Evolutionary conservation across 2,329 filamentous ascomycete genomes (phyloP).

Genomic region (Stagonosporopsis cucurbitacearum): DNA sequence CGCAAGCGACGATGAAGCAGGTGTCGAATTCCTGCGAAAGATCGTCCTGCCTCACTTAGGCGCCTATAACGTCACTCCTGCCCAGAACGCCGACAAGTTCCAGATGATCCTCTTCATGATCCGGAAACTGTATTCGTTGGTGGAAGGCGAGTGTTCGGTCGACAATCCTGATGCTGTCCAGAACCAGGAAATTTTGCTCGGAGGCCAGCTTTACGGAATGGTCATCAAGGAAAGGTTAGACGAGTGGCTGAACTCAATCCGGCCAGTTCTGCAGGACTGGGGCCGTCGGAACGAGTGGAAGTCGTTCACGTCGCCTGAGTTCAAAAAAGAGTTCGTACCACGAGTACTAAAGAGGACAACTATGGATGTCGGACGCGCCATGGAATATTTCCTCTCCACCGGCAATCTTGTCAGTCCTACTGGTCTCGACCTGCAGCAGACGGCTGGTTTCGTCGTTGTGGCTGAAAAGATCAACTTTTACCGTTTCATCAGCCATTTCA

Average conservation of each 20-base stretch:
- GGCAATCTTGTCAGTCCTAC: constrained; percentile 92
- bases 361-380: constrained; percentile 82
- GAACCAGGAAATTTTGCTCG: constrained; percentile 92
- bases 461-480: constrained; percentile 99
- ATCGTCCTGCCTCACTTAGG: constrained; percentile 93
- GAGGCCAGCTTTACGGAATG: constrained; percentile 92
- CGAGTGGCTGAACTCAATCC: constrained; percentile 78
- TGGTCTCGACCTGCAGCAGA: constrained; percentile 92
- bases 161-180: constrained; percentile 98
- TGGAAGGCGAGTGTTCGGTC: constrained; percentile 87
- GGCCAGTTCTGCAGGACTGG: constrained; percentile 62
- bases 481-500: constrained; percentile 98
- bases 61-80: constrained; percentile 80
- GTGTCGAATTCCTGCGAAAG: constrained; percentile 87
- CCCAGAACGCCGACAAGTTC: constrained; percentile 91
- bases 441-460: constrained; percentile 93
- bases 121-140: constrained; percentile 90
- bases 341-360: constrained; percentile 82
- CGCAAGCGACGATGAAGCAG: constrained; percentile 85
- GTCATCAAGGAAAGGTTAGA: constrained; percentile 94
- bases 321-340: constrained; percentile 76
- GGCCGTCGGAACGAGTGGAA: constrained; percentile 58
- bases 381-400: constrained; percentile 96
- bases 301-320: constrained; percentile 76
- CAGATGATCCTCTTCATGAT: constrained; percentile 95